Base-by-base conservation (phyloP, 805 yeast species). In the Millerozyma acaciae region DNA sequence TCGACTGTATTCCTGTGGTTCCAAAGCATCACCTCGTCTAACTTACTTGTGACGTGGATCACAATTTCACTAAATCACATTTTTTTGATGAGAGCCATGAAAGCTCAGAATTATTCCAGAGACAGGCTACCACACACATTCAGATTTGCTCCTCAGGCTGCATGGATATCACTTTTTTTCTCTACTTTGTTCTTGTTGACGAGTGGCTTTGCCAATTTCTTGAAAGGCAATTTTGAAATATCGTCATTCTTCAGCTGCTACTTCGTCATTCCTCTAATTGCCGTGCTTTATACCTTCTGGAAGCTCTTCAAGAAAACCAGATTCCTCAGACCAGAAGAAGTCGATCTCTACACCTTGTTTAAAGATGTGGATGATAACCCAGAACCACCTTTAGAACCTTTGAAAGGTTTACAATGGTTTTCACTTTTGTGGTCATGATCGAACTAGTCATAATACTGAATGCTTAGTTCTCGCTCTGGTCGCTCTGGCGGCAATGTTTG, bases 31-130 rank as follows among this genome's bases (percentile, higher is more conserved):
- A 45, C 59, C 1, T 55, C 65, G 8, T 50, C 63, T 4, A 50
- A 55, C 35, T 37, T 51, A 21, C 42, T 62, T 28, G 30, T 59
- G 5, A 48, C 47, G 19, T 62, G 67, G 67, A 48, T 51, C 19
- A 32, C 49, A 13, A 59, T 60, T 21, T 44, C 63, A 4, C 37
- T 47, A 8, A 58, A 54, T 34, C 65, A 61, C 43, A 53, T 61
- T 20, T 38, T 33, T 16, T 35, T 59, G 51, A 37, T 45, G 2
- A 50, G 57, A 29, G 73, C 68, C 0, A 42, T 68, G 52, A 64
- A 54, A 39, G 69, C 59, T 3, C 73, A 68, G 42, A 67, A 67
- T 22, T 50, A 50, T 33, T 22, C 51, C 5, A 47, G 62, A 42
- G 53, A 47, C 12, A 39, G 46, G 14, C 51, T 64, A 26, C 69